Evolutionary conservation across 2,329 filamentous ascomycete genomes (phyloP), one percentile per base, ranked within the genome.

Genomic region (Rhytidhysteron rufulum): DNA sequence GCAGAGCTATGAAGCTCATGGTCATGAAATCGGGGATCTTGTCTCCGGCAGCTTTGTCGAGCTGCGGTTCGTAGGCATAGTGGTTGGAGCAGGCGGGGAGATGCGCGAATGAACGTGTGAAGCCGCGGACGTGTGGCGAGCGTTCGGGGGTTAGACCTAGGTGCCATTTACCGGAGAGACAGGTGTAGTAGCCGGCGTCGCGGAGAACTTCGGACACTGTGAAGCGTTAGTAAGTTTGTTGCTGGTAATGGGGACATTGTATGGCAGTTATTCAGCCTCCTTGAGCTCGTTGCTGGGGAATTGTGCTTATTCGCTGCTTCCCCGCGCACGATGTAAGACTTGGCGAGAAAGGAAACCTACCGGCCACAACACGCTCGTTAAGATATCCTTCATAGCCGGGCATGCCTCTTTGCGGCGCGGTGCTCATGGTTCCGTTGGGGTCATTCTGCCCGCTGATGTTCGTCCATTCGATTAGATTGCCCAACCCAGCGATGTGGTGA

Each of bases 151-250:
- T 79, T 10, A 83, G 60, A 0, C 79, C 79, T 15, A 83, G 61
- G 57, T 82, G 78, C 79, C 79, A 83, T 54, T 83, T 83, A 0
- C 80, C 79, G 4, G 75, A 66, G 72, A 83, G 80, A 4, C 80
- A 48, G 1, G 79, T 83, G 35, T 74, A 68, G 53, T 83, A 83
- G 11, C 79, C 79, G 0, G 66, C 71, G 44, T 82, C 79, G 4
- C 67, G 71, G 4, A 83, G 66, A 2, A 83, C 52, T 54, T 83
- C 79, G 2, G 78, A 77, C 11, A 82, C 60, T 5, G 78, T 72
- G 19, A 41, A n/a, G n/a, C n/a, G n/a, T n/a, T n/a, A n/a, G n/a
- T n/a, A n/a, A n/a, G n/a, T n/a, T n/a, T n/a, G n/a, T n/a, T n/a
- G n/a, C n/a, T n/a, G n/a, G n/a, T n/a, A n/a, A n/a, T n/a, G n/a